phyloP scores from a whole-genome alignment of 345 rosid genomes.

The Diplotaxis tenuifolia region DNA sequence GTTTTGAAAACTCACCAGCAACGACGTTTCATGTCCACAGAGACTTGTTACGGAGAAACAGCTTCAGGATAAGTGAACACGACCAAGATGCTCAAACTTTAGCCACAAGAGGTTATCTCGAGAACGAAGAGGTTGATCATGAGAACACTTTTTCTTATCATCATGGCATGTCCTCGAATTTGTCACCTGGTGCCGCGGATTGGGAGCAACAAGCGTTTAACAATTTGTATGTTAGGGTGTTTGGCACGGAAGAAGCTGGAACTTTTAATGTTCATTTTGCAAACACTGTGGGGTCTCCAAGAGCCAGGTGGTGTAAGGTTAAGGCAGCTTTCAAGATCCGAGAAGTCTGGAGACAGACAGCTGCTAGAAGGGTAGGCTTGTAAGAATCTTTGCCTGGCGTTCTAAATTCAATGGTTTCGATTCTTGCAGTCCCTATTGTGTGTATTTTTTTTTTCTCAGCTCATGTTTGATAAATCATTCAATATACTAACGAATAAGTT shows the following conservation, averaged over 20 bases:
- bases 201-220: slow-evolving; percentile 36
- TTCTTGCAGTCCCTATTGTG: background rate
- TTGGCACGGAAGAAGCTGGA: slow-evolving; percentile 33
- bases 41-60: background rate
- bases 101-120: background rate
- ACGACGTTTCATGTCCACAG: slow-evolving; percentile 20
- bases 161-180: slow-evolving; percentile 19
- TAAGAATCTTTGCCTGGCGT: too few species aligned
- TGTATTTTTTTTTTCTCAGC: too few species aligned
- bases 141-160: slow-evolving; percentile 8
- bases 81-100: slow-evolving; percentile 1
- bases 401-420: background rate
- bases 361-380: slow-evolving; percentile 9
- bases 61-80: slow-evolving; percentile 22
- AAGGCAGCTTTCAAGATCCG: slow-evolving; percentile 54
- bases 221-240: slow-evolving; percentile 28
- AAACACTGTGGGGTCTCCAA: slow-evolving; percentile 35
- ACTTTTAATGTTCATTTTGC: slow-evolving; percentile 24
- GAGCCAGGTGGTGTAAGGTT: slow-evolving; percentile 69
- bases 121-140: slow-evolving; percentile 7
- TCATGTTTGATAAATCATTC: background rate
- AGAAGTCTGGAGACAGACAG: slow-evolving; percentile 33
- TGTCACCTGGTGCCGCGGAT: slow-evolving; percentile 34
- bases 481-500: background rate
- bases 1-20: slow-evolving; percentile 20